Conservation (phyloP, 108 stramenopile genomes). For the Nitzschia putrida region DNA sequence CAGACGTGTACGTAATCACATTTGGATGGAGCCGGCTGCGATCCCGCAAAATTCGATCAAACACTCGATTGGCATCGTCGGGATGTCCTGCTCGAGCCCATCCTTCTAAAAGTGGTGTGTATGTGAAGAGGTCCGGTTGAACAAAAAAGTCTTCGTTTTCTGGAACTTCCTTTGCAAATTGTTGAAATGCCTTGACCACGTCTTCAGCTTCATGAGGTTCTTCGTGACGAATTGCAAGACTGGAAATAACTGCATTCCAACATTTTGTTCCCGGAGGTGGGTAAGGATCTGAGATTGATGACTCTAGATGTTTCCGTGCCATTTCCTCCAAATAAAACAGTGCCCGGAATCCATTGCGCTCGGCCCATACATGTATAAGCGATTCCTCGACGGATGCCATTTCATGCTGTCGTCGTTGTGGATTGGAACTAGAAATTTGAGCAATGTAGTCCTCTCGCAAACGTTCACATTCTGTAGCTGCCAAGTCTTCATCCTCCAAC, state of each 20-base stretch:
- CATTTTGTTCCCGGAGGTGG: constrained; percentile 29
- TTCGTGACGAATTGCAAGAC: constrained; percentile 24
- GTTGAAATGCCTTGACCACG: constrained; percentile 31
- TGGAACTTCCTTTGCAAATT: constrained; percentile 10
- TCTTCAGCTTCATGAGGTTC: constrained; percentile 14
- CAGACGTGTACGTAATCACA: constrained; percentile 30
- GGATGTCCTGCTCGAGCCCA: constrained; percentile 28
- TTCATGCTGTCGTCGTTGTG: background rate
- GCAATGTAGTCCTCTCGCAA: constrained; percentile 21
- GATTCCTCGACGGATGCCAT: constrained; percentile 10
- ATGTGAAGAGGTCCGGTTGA: constrained; percentile 22
- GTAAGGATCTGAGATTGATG: background rate
- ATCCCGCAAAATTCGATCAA: background rate
- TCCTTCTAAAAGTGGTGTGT: constrained; percentile 36
- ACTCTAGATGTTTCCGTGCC: constrained; percentile 14
- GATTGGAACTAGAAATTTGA: background rate
- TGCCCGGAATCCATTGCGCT: constrained; percentile 15
- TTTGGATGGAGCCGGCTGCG: constrained; percentile 4
- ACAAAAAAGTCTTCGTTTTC: background rate
- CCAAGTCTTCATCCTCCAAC: background rate
- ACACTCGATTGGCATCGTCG: constrained; percentile 24
- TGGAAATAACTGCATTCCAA: constrained; percentile 41
- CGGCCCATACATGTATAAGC: constrained; percentile 39
- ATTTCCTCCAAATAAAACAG: constrained; percentile 20
- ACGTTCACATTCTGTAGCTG: constrained; percentile 27